These are phyloP conservation scores for Closterium sp. DNA, from an alignment of 139 green algal genomes.

Conservation along the genomic window DNA sequence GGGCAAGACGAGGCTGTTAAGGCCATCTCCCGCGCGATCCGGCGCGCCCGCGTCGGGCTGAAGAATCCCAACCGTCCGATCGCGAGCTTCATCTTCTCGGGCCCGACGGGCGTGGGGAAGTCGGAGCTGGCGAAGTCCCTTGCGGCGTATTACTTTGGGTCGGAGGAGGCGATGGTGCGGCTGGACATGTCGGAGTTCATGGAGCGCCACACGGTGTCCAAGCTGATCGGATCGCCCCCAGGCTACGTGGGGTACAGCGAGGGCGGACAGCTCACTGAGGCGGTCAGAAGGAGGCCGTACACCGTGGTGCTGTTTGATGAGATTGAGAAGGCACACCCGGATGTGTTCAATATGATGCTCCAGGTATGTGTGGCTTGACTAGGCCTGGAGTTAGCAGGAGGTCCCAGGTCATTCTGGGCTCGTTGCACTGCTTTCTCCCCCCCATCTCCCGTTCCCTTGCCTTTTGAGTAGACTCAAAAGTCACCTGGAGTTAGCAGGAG, in stretches of 20 bases:
- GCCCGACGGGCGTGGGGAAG: conserved; percentile 91
- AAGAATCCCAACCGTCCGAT: conserved; percentile 99
- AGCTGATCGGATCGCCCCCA: conserved; percentile 97
- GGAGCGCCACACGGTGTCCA: conserved; percentile 80
- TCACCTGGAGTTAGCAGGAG: too few species aligned
- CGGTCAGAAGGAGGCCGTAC: conserved; percentile 92
- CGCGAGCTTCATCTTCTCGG: conserved; percentile 95
- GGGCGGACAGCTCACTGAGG: conserved; percentile 98
- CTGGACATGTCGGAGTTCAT: conserved; percentile 96
- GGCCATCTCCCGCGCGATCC: conserved; percentile 80
- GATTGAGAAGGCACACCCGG: conserved; percentile 99
- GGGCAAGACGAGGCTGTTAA: conserved; percentile 93
- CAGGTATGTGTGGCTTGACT: conserved; percentile 71
- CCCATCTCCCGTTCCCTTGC: too few species aligned
- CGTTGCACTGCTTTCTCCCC: too few species aligned
- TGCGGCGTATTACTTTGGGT: conserved; percentile 85
- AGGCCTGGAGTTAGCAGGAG: too few species aligned
- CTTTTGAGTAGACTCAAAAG: too few species aligned
- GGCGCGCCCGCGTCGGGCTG: conserved; percentile 91
- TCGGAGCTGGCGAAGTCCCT: conserved; percentile 96
- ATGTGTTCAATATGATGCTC: conserved; percentile 99
- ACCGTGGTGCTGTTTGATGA: conserved; percentile 99
- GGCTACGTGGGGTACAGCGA: conserved; percentile 99
- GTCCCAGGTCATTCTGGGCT: too few species aligned
- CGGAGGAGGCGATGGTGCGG: conserved; percentile 82